A percentile compares a stretch with the other conserved stretches of the same genome.
Evolutionary conservation across 1,284 basidiomycete species (phyloP).

Genomic region (Apiotrichum porosum): DNA sequence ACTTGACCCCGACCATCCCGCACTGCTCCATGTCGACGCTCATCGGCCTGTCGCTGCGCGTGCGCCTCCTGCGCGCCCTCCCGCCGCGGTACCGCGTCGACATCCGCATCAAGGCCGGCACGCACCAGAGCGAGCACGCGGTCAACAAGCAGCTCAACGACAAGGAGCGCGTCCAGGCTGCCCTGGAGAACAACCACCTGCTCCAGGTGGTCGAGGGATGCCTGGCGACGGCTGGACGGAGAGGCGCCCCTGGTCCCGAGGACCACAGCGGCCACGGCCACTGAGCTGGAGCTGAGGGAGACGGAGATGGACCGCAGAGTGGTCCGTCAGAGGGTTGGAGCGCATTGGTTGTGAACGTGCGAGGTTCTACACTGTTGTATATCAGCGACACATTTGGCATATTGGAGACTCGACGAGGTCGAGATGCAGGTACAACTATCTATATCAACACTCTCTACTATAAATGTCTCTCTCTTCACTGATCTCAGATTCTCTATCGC

Average conservation of each 20-base stretch:
- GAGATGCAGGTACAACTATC: no score
- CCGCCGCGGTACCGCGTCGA: slow-evolving; percentile 93
- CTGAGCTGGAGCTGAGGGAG: neutral
- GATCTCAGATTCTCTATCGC: no score
- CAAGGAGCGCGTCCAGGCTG: slow-evolving; percentile 96
- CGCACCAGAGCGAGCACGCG: slow-evolving; percentile 89
- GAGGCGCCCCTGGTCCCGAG: slow-evolving; percentile 30
- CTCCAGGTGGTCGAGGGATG: slow-evolving; percentile 86
- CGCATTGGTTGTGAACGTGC: neutral
- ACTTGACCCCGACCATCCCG: slow-evolving; percentile 95
- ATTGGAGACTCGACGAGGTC: no score
- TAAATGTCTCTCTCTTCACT: no score
- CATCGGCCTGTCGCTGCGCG: slow-evolving; percentile 90
- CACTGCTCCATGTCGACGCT: slow-evolving; percentile 98
- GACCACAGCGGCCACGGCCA: slow-evolving; percentile 1
- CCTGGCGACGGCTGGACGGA: slow-evolving; percentile 55
- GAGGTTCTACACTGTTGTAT: no score
- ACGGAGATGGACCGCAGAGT: neutral
- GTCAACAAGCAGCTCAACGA: slow-evolving; percentile 99
- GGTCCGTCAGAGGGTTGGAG: neutral
- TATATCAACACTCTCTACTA: no score
- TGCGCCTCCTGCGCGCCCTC: slow-evolving; percentile 81
- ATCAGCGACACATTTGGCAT: no score
- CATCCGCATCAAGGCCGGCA: slow-evolving; percentile 86
- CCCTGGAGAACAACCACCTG: slow-evolving; percentile 84